phyloP scores from a whole-genome alignment of 2,329 filamentous ascomycete species.

The Dryadomyces sulphureus region DNA sequence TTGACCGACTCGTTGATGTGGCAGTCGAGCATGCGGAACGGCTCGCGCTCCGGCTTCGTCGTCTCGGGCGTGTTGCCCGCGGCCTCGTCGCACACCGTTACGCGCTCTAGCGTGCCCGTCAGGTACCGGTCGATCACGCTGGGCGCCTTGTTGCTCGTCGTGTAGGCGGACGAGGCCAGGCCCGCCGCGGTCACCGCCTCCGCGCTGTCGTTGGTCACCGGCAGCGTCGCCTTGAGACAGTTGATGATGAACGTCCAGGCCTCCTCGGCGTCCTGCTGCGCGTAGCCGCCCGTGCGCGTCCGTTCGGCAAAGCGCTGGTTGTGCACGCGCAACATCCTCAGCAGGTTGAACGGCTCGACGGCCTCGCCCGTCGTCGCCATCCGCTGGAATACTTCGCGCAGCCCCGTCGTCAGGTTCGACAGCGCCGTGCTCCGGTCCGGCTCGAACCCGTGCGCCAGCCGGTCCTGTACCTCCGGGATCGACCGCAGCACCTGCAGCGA shows the following conservation, averaged over 20 bases:
- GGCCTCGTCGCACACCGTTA: conserved; percentile 71
- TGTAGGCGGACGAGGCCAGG: neutral
- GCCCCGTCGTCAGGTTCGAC: conserved; percentile 55
- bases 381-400: conserved; percentile 72
- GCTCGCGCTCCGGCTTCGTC: conserved; percentile 51
- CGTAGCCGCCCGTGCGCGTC: conserved; percentile 71
- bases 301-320: conserved; percentile 92
- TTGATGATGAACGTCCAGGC: conserved; percentile 93
- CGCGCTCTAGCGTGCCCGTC: conserved; percentile 64
- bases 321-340: conserved; percentile 60
- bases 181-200: conserved; percentile 24
- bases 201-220: conserved; percentile 22
- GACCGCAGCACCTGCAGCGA: conserved; percentile 81
- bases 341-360: conserved; percentile 71
- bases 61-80: conserved; percentile 63
- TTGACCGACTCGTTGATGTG: conserved; percentile 83
- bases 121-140: conserved; percentile 40
- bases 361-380: conserved; percentile 83
- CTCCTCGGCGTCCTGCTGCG: conserved; percentile 98
- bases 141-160: neutral
- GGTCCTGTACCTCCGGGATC: conserved; percentile 80
- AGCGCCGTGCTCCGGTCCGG: conserved; percentile 12
- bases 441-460: conserved; percentile 46
- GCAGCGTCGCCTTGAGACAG: conserved; percentile 66
- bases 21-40: conserved; percentile 87